Percentiles rank a stretch among this genome's conserved stretches.
phyloP scores from a whole-genome alignment of 2,329 filamentous ascomycete genomes.

The Talaromyces atroroseus region DNA sequence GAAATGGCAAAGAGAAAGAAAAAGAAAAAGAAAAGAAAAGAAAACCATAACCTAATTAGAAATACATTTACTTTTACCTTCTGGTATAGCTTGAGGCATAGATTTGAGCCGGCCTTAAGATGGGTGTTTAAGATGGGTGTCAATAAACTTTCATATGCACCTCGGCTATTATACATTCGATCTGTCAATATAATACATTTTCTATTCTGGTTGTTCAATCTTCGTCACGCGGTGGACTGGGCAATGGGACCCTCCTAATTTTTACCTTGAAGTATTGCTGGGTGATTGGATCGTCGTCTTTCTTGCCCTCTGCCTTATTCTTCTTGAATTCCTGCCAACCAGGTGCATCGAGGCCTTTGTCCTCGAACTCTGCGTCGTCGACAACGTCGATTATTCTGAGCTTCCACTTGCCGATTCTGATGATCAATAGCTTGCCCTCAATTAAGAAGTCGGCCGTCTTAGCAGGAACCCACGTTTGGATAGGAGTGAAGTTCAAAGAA shows the following conservation, averaged over 20 bases:
- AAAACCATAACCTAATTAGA: no score
- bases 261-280: background rate
- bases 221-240: background rate
- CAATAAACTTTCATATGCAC: background rate
- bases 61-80: no score
- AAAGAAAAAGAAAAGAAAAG: no score
- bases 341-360: constrained; percentile 42
- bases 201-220: background rate
- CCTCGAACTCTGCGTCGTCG: constrained; percentile 49
- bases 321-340: constrained; percentile 44
- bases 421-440: constrained; percentile 47
- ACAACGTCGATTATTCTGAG: constrained; percentile 53
- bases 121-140: background rate
- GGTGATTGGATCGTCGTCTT: no score
- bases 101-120: background rate
- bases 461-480: constrained; percentile 39
- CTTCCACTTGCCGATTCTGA: constrained; percentile 57
- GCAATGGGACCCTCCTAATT: background rate
- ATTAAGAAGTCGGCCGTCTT: constrained; percentile 47
- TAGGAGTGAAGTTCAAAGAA: constrained; percentile 46
- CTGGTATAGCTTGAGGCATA: no score
- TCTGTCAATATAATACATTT: background rate
- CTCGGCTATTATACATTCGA: background rate
- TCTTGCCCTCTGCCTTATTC: constrained; percentile 11
- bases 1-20: no score